Evolutionary conservation across 305 asterid species (phyloP).

Genomic region (Withania somnifera): DNA sequence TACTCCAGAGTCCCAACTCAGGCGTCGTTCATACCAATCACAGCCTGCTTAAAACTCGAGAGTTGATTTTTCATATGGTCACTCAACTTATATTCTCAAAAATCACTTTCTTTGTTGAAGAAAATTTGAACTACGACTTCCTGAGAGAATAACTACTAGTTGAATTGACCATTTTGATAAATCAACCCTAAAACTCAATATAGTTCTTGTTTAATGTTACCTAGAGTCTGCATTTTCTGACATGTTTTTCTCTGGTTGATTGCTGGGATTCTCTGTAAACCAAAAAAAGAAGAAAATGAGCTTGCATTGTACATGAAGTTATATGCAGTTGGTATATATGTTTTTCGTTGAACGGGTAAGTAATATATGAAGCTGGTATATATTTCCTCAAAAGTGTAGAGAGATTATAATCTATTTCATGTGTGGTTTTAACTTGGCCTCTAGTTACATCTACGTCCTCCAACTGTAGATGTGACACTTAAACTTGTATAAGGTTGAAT

Average conservation of each 20-base stretch:
- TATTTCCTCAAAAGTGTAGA: background rate
- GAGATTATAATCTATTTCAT: background rate
- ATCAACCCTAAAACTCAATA: too few relatives aligned
- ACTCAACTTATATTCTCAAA: too few relatives aligned
- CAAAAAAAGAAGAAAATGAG: background rate
- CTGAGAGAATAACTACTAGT: too few relatives aligned
- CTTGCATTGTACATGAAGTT: background rate
- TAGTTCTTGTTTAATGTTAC: background rate
- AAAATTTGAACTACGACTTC: too few relatives aligned
- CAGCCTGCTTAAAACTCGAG: conserved; percentile 22
- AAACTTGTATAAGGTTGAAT: too few relatives aligned
- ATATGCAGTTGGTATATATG: background rate
- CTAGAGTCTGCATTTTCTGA: background rate
- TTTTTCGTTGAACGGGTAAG: background rate
- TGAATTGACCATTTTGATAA: too few relatives aligned
- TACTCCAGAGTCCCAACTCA: conserved; percentile 55
- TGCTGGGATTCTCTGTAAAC: background rate
- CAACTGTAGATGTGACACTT: too few relatives aligned
- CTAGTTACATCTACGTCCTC: too few relatives aligned
- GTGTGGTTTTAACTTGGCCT: too few relatives aligned
- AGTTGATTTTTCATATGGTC: too few relatives aligned
- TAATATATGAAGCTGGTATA: background rate
- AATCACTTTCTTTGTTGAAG: too few relatives aligned
- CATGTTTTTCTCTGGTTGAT: background rate
- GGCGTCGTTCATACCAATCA: conserved; percentile 78